phyloP scores from a whole-genome alignment of 345 rosid species.

The Carallia pectinifolia region DNA sequence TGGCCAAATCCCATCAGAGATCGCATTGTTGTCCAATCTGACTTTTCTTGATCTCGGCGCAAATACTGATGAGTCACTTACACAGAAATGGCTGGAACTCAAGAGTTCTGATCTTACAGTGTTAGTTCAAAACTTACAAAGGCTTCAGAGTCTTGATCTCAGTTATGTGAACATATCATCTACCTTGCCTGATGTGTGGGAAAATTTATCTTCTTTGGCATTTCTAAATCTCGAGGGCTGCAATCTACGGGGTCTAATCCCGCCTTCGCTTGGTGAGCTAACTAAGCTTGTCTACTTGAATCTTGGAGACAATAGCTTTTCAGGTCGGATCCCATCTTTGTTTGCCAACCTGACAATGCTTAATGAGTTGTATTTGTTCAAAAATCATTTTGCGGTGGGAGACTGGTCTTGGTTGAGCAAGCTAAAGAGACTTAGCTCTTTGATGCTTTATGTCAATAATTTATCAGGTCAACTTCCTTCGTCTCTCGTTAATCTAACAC shows the following conservation, averaged over 20 bases:
- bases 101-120: not conserved
- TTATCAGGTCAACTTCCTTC: constrained; percentile 6
- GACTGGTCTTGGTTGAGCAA: not conserved
- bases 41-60: constrained; percentile 6
- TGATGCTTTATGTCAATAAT: not conserved
- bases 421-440: not conserved
- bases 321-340: not conserved
- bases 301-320: not conserved
- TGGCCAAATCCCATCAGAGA: constrained; percentile 17
- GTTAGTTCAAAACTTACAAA: not conserved
- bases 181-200: not conserved
- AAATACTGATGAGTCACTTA: not conserved
- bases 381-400: too few species aligned
- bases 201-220: too few species aligned
- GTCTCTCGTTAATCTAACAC: not conserved
- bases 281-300: not conserved
- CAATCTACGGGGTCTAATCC: not conserved
- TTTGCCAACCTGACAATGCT: constrained; percentile 5
- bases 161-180: not conserved
- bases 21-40: not conserved
- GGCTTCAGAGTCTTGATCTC: not conserved
- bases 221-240: not conserved
- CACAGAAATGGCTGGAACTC: not conserved
- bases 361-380: too few species aligned
- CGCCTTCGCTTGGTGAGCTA: not conserved